phyloP scores from a whole-genome alignment of 768 basidiomycete genomes.

The Lactifluus piperatus region DNA sequence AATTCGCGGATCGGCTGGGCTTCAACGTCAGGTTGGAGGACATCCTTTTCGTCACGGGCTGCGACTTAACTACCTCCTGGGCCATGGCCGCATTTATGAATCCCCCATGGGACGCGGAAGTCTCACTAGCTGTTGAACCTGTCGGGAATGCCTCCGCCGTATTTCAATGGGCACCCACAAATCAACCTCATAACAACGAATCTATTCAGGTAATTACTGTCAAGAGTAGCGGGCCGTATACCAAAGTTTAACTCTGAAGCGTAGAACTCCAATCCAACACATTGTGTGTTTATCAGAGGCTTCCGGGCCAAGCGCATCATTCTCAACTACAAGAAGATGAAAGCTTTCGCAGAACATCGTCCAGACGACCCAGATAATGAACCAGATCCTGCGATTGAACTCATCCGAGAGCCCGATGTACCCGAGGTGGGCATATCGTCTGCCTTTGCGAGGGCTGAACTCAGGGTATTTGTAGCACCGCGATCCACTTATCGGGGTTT shows the following conservation, averaged over 20 bases:
- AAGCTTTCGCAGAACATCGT: not conserved
- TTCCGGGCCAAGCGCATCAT: conserved; percentile 16
- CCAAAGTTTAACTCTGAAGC: not conserved
- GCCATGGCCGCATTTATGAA: conserved; percentile 17
- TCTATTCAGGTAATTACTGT: not conserved
- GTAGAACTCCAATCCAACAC: not conserved
- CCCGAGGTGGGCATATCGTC: not conserved
- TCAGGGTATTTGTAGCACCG: conserved; percentile 1
- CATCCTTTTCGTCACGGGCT: conserved; percentile 19
- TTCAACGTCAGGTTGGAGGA: conserved; percentile 13
- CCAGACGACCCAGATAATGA: conserved; percentile 7
- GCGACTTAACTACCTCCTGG: conserved; percentile 16
- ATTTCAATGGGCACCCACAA: not conserved
- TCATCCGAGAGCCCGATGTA: conserved; percentile 5
- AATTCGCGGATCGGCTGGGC: not conserved
- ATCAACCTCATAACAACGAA: conserved; percentile 8
- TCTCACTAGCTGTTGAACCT: not conserved
- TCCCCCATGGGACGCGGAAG: not conserved
- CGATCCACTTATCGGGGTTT: conserved; percentile 12
- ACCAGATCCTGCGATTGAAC: conserved; percentile 6
- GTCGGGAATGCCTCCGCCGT: not conserved
- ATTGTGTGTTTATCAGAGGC: conserved; percentile 18
- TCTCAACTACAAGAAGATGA: conserved; percentile 3
- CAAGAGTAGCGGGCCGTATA: not conserved
- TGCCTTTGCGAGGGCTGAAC: no score